phyloP scores from a whole-genome alignment of 192 early-diverging fungal genomes.

The Coemansia sp. region DNA sequence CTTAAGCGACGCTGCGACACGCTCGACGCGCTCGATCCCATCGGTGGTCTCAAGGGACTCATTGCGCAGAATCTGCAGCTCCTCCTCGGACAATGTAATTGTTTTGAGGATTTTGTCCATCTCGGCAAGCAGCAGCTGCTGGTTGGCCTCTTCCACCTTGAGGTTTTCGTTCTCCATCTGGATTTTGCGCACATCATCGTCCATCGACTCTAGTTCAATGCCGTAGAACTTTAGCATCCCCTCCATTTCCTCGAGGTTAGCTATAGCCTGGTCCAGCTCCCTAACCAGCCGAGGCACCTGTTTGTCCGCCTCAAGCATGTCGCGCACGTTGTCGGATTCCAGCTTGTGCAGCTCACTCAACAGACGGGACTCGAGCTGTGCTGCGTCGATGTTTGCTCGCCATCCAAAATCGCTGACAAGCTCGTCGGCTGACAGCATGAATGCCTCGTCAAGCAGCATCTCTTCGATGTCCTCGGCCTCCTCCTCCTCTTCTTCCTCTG shows the following conservation, averaged over 20 bases:
- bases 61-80: constrained; percentile 64
- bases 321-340: constrained; percentile 86
- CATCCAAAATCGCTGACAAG: constrained; percentile 86
- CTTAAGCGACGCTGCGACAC: constrained; percentile 68
- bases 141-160: constrained; percentile 87
- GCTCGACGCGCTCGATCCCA: constrained; percentile 64
- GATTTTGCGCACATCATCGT: constrained; percentile 93
- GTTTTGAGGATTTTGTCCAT: constrained; percentile 76
- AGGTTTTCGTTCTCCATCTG: constrained; percentile 90
- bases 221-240: constrained; percentile 85
- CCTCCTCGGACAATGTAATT: constrained; percentile 65
- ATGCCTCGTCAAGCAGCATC: constrained; percentile 64
- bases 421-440: constrained; percentile 76
- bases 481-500: constrained; percentile 30
- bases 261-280: constrained; percentile 82
- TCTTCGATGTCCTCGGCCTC: constrained; percentile 44
- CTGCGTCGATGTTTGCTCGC: constrained; percentile 84
- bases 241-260: constrained; percentile 84
- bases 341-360: constrained; percentile 82
- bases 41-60: constrained; percentile 65
- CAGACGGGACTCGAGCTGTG: constrained; percentile 82
- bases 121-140: constrained; percentile 82
- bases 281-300: constrained; percentile 76
- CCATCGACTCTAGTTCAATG: constrained; percentile 89
- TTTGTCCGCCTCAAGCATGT: constrained; percentile 90